phyloP scores from a whole-genome alignment of 2,329 filamentous ascomycete species.

The Aureobasidium lini region DNA sequence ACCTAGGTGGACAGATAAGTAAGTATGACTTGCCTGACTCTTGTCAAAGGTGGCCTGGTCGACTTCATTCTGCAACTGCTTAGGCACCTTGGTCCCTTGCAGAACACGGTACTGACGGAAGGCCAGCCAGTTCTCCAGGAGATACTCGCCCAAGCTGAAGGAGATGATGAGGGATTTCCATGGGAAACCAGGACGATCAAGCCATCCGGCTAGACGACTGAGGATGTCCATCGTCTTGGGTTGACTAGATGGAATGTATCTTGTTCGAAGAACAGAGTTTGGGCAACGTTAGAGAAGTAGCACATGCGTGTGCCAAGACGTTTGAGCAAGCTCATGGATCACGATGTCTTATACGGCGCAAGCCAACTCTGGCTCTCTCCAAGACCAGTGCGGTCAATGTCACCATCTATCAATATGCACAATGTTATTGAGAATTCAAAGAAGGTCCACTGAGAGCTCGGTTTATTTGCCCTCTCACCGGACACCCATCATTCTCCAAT shows the following conservation, averaged over 20 bases:
- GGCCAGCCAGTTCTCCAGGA: constrained; percentile 83
- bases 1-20: not conserved
- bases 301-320: constrained; percentile 6
- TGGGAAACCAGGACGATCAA: constrained; percentile 88
- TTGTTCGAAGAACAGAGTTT: not conserved
- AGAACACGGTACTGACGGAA: constrained; percentile 85
- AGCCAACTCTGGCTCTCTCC: no score
- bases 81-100: constrained; percentile 69
- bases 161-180: constrained; percentile 96
- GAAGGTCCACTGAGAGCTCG: no score
- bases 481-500: no score
- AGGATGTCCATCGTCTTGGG: constrained; percentile 28
- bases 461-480: no score
- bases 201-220: constrained; percentile 67
- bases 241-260: constrained; percentile 5
- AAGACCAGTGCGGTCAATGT: no score
- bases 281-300: not conserved
- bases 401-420: no score
- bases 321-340: not conserved
- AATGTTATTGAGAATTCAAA: no score
- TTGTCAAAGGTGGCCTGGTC: constrained; percentile 89
- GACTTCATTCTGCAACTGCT: constrained; percentile 82
- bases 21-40: constrained; percentile 55
- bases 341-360: no score
- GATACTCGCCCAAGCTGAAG: constrained; percentile 86